A percentile compares a stretch with the other conserved stretches of the same genome.
phyloP scores from a whole-genome alignment of 2,329 filamentous ascomycete genomes.

The Cyphellophora attinorum region DNA sequence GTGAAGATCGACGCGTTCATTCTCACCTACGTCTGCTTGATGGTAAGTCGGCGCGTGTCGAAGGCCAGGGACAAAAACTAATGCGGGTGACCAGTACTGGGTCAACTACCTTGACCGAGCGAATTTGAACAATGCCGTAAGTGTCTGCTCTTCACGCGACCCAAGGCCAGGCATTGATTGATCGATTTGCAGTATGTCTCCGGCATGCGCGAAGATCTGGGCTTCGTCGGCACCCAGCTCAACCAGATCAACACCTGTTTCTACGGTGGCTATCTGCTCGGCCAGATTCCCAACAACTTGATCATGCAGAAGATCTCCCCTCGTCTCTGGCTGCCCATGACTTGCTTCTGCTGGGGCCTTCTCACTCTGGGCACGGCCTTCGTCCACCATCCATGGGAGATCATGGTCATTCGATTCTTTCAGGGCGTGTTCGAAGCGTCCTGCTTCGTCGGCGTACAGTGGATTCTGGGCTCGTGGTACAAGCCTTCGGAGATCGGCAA shows the following conservation, averaged over 20 bases:
- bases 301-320: slow-evolving; percentile 22
- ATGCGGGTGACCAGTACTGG: too few species aligned
- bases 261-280: slow-evolving; percentile 13
- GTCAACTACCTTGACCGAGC: slow-evolving; percentile 38
- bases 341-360: slow-evolving; percentile 22
- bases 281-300: slow-evolving; percentile 24
- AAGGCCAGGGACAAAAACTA: background rate
- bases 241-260: slow-evolving; percentile 22
- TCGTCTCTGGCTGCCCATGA: slow-evolving; percentile 22
- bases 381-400: slow-evolving; percentile 6
- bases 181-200: too few species aligned
- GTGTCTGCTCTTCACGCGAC: too few species aligned
- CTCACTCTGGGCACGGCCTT: slow-evolving; percentile 21
- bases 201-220: slow-evolving; percentile 25
- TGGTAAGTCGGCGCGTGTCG: slow-evolving; percentile 15
- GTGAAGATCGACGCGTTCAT: slow-evolving; percentile 44
- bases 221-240: slow-evolving; percentile 22
- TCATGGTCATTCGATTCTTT: slow-evolving; percentile 16
- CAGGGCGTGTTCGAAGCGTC: slow-evolving; percentile 12
- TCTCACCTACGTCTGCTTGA: slow-evolving; percentile 34
- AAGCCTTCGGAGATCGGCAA: slow-evolving; percentile 26
- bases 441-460: slow-evolving; percentile 22
- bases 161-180: too few species aligned
- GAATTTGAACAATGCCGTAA: slow-evolving; percentile 40
- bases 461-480: slow-evolving; percentile 20